Conservation (phyloP, 1,139 yeast genomes). For the Protomyces arabidopsidicola region DNA sequence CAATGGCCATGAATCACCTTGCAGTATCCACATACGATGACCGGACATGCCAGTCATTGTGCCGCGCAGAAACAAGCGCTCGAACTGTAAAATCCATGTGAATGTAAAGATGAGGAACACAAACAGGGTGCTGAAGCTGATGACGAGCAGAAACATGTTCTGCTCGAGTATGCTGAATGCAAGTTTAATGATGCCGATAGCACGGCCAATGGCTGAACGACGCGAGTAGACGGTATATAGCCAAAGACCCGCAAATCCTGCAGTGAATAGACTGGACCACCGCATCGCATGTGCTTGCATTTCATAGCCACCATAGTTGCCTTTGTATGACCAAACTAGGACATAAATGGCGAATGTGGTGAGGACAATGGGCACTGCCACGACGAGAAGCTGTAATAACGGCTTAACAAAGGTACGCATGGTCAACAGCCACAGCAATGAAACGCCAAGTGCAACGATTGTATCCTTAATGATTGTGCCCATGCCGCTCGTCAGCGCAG, state of each 20-base stretch:
- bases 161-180: slow-evolving; percentile 41
- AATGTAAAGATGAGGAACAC: slow-evolving; percentile 39
- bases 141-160: slow-evolving; percentile 38
- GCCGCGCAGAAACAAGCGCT: slow-evolving; percentile 42
- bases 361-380: slow-evolving; percentile 40
- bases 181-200: slow-evolving; percentile 41
- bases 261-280: slow-evolving; percentile 40
- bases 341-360: slow-evolving; percentile 38
- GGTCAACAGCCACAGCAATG: slow-evolving; percentile 40
- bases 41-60: slow-evolving; percentile 35
- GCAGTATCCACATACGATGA: slow-evolving; percentile 37
- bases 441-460: slow-evolving; percentile 37
- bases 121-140: slow-evolving; percentile 38
- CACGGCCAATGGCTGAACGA: slow-evolving; percentile 39
- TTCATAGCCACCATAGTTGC: slow-evolving; percentile 40
- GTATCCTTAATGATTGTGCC: slow-evolving; percentile 37
- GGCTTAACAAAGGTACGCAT: slow-evolving; percentile 39
- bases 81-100: slow-evolving; percentile 42
- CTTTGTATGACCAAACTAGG: slow-evolving; percentile 40
- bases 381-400: slow-evolving; percentile 40
- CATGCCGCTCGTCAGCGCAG: slow-evolving; percentile 38
- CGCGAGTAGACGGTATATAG: slow-evolving; percentile 38
- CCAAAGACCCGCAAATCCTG: slow-evolving; percentile 40
- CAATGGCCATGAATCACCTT: slow-evolving; percentile 39
- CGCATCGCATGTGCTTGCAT: slow-evolving; percentile 43